phyloP scores from a whole-genome alignment of 352 stramenopile genomes.

The Globisporangium radiosum region DNA sequence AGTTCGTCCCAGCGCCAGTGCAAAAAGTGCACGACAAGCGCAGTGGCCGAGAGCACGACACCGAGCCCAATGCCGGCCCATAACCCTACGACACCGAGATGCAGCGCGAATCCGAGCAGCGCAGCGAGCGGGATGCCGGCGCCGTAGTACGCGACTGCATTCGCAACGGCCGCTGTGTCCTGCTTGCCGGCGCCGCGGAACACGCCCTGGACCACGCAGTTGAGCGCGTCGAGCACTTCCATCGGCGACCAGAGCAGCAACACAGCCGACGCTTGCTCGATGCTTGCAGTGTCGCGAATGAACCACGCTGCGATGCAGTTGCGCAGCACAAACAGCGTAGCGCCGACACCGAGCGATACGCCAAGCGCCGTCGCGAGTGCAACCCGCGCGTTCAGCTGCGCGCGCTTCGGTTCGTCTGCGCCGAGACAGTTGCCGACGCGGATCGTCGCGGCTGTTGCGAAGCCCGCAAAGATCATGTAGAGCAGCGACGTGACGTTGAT shows the following conservation, averaged over 20 bases:
- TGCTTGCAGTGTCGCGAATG: conserved; percentile 24
- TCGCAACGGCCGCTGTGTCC: conserved; percentile 21
- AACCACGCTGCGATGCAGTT: conserved; percentile 9
- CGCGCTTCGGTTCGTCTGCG: conserved; percentile 14
- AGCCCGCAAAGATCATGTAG: conserved; percentile 62
- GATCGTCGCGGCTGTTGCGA: conserved; percentile 27
- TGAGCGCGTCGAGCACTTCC: conserved; percentile 33
- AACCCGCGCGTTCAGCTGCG: conserved; percentile 9
- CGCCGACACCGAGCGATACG: not conserved
- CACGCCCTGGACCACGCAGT: conserved; percentile 24
- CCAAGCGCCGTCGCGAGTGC: conserved; percentile 6
- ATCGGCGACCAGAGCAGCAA: conserved; percentile 25
- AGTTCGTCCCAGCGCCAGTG: conserved; percentile 23
- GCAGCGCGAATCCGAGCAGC: conserved; percentile 40
- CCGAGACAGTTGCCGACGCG: conserved; percentile 22
- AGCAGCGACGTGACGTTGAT: conserved; percentile 55
- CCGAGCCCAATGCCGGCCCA: conserved; percentile 51
- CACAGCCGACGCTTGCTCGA: conserved; percentile 19
- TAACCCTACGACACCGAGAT: conserved; percentile 43
- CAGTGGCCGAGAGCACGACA: conserved; percentile 21
- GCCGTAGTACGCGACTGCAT: conserved; percentile 66
- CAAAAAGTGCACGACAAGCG: conserved; percentile 7
- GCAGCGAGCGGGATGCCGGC: conserved; percentile 64
- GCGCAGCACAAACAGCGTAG: conserved; percentile 5
- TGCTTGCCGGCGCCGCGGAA: conserved; percentile 31